phyloP scores from a whole-genome alignment of 2,329 filamentous ascomycete species.

The Knufia fluminis region DNA sequence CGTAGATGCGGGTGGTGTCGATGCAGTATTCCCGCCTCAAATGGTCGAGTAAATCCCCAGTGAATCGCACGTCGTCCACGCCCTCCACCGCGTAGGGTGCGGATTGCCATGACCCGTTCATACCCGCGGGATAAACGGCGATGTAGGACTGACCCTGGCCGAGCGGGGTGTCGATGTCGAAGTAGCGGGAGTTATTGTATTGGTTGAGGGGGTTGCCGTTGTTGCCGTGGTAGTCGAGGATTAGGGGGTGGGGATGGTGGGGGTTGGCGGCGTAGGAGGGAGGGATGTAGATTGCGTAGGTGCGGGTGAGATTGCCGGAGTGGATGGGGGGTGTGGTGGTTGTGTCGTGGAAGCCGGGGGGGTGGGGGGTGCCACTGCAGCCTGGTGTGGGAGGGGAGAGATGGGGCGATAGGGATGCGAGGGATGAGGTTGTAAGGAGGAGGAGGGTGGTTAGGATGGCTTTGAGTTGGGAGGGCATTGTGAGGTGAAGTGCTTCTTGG shows the following conservation, averaged over 20 bases:
- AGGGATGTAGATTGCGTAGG: constrained; percentile 1
- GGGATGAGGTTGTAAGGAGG: too few species aligned
- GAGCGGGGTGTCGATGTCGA: not conserved
- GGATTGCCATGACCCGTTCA: constrained; percentile 32
- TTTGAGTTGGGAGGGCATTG: too few species aligned
- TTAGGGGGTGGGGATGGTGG: not conserved
- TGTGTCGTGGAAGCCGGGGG: too few species aligned
- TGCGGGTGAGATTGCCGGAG: not conserved
- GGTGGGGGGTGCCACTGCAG: too few species aligned
- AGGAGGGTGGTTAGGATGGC: too few species aligned
- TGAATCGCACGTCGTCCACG: constrained; percentile 39
- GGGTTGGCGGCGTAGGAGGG: not conserved
- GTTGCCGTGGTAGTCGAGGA: constrained; percentile 8
- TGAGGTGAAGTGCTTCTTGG: too few species aligned
- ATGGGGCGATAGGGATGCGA: too few species aligned
- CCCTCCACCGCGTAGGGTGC: constrained; percentile 29
- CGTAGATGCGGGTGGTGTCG: constrained; percentile 37
- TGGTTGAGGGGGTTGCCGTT: not conserved
- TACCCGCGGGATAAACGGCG: not conserved
- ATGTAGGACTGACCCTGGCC: too few species aligned
- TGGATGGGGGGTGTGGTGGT: too few species aligned
- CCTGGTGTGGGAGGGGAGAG: too few species aligned
- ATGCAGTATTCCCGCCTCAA: constrained; percentile 38
- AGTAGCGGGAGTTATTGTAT: constrained; percentile 5
- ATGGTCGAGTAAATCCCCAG: constrained; percentile 34